Evolutionary conservation across 768 basidiomycete species (phyloP).

Genomic region (Hypholoma sublateritium): DNA sequence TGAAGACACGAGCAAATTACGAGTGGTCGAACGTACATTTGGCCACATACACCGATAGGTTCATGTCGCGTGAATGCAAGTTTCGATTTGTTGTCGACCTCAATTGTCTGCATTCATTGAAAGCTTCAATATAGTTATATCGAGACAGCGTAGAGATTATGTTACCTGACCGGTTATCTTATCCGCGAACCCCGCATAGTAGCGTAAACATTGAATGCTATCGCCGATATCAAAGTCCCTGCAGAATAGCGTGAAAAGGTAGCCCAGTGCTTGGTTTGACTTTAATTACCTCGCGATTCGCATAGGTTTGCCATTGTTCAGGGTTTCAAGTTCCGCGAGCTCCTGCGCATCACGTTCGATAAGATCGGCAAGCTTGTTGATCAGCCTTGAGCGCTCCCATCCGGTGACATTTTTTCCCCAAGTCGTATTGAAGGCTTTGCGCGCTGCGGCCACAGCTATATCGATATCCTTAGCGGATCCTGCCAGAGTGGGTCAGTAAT

Average conservation of each 20-base stretch:
- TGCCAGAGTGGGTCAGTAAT: constrained; percentile 22
- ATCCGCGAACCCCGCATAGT: constrained; percentile 96
- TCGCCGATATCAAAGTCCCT: constrained; percentile 85
- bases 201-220: constrained; percentile 74
- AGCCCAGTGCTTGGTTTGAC: neutral
- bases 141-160: neutral
- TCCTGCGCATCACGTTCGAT: constrained; percentile 83
- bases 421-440: constrained; percentile 77
- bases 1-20: neutral
- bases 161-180: constrained; percentile 84
- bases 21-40: constrained; percentile 62
- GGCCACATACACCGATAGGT: constrained; percentile 92
- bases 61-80: constrained; percentile 86
- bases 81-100: constrained; percentile 78
- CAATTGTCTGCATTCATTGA: constrained; percentile 53
- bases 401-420: constrained; percentile 92
- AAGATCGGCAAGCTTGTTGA: constrained; percentile 87
- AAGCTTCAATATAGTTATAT: neutral
- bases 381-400: constrained; percentile 73
- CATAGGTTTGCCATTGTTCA: constrained; percentile 94
- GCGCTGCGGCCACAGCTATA: constrained; percentile 78
- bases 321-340: constrained; percentile 79
- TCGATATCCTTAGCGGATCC: constrained; percentile 79
- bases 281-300: constrained; percentile 38
- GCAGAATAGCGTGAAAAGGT: constrained; percentile 6